Conservation (phyloP, 1,284 basidiomycete genomes). For the Dichomitus squalens region DNA sequence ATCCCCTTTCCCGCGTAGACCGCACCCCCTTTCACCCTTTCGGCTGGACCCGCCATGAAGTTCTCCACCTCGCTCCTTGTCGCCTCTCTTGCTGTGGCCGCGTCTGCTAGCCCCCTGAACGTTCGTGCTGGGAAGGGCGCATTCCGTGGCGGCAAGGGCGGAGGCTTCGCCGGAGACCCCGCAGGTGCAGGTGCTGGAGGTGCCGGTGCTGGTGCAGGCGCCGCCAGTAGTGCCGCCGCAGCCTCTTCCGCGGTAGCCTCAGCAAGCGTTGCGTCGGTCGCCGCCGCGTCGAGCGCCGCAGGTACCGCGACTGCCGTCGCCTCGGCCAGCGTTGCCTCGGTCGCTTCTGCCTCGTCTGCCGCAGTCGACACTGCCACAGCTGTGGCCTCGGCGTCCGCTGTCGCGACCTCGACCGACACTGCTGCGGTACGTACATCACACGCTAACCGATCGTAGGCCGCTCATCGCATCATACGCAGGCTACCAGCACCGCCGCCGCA, state of each 20-base stretch:
- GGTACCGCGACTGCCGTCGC: conserved; percentile 19
- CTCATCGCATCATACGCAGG: conserved; percentile 10
- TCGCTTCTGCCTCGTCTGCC: too few species aligned
- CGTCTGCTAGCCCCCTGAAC: conserved; percentile 39
- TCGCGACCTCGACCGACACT: not conserved
- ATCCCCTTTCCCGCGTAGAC: not conserved
- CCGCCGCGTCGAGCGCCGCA: not conserved
- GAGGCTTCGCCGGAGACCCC: too few species aligned
- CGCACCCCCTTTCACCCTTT: not conserved
- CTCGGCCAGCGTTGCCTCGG: conserved; percentile 18
- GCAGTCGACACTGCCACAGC: conserved; percentile 4
- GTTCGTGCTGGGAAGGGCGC: conserved; percentile 38
- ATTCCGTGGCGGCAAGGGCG: too few species aligned
- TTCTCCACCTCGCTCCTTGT: conserved; percentile 16
- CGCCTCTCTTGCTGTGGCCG: conserved; percentile 36
- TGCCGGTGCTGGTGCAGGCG: conserved; percentile 32
- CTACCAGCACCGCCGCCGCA: not conserved
- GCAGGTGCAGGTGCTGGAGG: not conserved
- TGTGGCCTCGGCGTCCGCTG: conserved; percentile 1
- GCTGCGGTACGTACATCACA: not conserved
- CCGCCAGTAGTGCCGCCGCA: conserved; percentile 15
- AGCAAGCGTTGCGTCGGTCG: conserved; percentile 18
- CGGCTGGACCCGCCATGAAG: conserved; percentile 25
- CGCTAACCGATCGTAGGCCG: not conserved
- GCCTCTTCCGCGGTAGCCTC: too few species aligned